A percentile compares a stretch with the other conserved stretches of the same genome.
Conservation (phyloP, 1,284 basidiomycete genomes). For the Cryptococcus maquisensis region DNA sequence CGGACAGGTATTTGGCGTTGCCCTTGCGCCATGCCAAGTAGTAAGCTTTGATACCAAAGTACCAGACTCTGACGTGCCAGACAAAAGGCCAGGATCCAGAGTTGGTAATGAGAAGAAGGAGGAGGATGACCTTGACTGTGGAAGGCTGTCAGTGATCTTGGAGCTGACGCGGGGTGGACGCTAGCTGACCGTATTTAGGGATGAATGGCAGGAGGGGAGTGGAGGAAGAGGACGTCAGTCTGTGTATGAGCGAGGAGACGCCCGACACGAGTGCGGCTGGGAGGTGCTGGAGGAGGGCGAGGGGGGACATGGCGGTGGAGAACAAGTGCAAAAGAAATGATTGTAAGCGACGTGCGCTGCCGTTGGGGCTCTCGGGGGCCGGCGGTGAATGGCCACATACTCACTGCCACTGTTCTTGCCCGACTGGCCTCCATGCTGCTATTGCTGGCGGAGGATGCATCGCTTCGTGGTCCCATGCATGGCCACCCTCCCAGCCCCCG, state of each 20-base stretch:
- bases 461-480: too few species aligned
- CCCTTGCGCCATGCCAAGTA: conserved; percentile 27
- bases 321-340: background rate
- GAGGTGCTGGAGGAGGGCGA: conserved; percentile 11
- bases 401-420: background rate
- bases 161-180: background rate
- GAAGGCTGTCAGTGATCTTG: background rate
- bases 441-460: background rate
- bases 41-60: conserved; percentile 30
- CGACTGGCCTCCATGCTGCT: background rate
- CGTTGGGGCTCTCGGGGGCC: background rate
- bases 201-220: conserved; percentile 41
- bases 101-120: conserved; percentile 40
- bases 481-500: background rate
- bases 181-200: conserved; percentile 37
- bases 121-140: conserved; percentile 42
- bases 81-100: conserved; percentile 43
- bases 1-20: conserved; percentile 23
- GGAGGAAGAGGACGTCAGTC: conserved; percentile 11
- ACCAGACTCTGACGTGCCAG: conserved; percentile 46
- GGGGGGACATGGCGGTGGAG: background rate
- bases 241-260: conserved; percentile 5
- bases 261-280: conserved; percentile 7
- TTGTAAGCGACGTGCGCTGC: background rate
- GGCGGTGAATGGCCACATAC: background rate